Evolutionary conservation across 345 rosid genomes (phyloP).

Genomic region (Eucalyptus grandis): DNA sequence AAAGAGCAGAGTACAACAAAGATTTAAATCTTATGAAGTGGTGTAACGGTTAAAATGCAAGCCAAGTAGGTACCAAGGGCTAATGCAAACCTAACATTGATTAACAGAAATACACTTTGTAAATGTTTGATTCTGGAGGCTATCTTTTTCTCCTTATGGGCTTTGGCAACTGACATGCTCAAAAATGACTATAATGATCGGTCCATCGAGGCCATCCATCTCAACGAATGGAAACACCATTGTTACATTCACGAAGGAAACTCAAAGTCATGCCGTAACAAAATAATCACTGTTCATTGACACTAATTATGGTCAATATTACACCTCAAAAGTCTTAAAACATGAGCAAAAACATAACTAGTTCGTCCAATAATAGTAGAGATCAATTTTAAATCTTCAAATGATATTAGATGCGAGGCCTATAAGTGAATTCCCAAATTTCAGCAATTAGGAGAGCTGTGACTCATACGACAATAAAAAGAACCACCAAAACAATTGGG

Average conservation of each 20-base stretch:
- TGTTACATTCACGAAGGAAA: background rate
- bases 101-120: background rate
- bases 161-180: background rate
- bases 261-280: no score
- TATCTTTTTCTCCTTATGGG: background rate
- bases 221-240: no score
- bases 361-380: background rate
- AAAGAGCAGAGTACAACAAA: no score
- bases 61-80: background rate
- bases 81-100: background rate
- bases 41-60: background rate
- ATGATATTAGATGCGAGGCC: background rate
- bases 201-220: background rate
- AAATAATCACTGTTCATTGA: accelerated
- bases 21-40: no score
- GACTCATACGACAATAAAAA: background rate
- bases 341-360: background rate
- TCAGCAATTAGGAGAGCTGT: background rate
- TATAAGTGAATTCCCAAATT: background rate
- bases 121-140: background rate
- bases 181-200: background rate
- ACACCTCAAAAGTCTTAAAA: background rate
- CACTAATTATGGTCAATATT: no score
- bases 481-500: background rate
- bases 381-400: background rate